Evolutionary conservation across 129 eudicot species (phyloP).

Genomic region (carrot (Daucus carota)): DH1_v3.0 NC_030383.2:45476001-45476500

Average conservation of each 20-base stretch:
- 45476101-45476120: slow-evolving; percentile 4
- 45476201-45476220: background rate
- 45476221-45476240: background rate
- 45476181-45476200: slow-evolving; percentile 6
- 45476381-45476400: background rate
- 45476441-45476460: background rate
- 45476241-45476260: slow-evolving; percentile 1
- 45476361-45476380: background rate
- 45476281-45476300: background rate
- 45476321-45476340: too few relatives aligned
- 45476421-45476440: background rate
- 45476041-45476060: background rate
- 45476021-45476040: slow-evolving; percentile 23
- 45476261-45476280: background rate
- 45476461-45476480: background rate
- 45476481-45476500: background rate
- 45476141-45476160: background rate
- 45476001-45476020: slow-evolving; percentile 12
- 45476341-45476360: background rate
- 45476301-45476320: background rate
- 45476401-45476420: background rate
- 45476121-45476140: slow-evolving; percentile 7
- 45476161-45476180: slow-evolving; percentile 2
- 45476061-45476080: background rate
- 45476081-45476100: slow-evolving; percentile 4